Percentiles rank a stretch among this genome's conserved stretches.
These are phyloP conservation scores for Beauveria sp. DNA, from an alignment of 2,329 filamentous ascomycete species.

Conservation along the genomic window DNA sequence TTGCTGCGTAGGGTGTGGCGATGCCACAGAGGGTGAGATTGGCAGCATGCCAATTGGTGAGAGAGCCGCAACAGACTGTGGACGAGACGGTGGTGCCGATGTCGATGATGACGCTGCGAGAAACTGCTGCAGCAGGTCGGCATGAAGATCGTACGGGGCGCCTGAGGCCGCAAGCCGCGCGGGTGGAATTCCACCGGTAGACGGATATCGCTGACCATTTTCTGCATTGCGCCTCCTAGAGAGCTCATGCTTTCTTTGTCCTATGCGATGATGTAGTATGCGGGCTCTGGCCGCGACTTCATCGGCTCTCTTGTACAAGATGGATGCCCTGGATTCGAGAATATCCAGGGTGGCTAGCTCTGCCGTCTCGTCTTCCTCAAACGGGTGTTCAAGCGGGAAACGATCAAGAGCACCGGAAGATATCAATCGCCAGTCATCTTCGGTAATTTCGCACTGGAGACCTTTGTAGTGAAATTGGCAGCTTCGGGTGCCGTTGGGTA, in stretches of 20 bases:
- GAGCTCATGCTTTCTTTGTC: slow-evolving; percentile 25
- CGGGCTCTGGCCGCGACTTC: slow-evolving; percentile 56
- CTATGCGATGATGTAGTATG: slow-evolving; percentile 71
- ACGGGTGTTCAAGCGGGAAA: slow-evolving; percentile 67
- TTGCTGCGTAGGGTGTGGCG: slow-evolving; percentile 16
- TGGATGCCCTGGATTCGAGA: slow-evolving; percentile 66
- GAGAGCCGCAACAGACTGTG: slow-evolving; percentile 21
- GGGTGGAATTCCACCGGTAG: slow-evolving; percentile 20
- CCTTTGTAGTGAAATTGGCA: slow-evolving; percentile 81
- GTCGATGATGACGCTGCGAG: slow-evolving; percentile 14
- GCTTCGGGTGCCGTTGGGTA: slow-evolving; percentile 59
- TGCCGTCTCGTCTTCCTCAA: slow-evolving; percentile 79
- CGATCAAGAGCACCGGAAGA: slow-evolving; percentile 76
- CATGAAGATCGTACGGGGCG: slow-evolving; percentile 40
- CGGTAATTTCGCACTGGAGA: slow-evolving; percentile 72
- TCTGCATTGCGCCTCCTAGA: slow-evolving; percentile 20
- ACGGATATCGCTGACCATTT: slow-evolving; percentile 26
- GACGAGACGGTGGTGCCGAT: slow-evolving; percentile 18
- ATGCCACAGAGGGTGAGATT: slow-evolving; percentile 20
- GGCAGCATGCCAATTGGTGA: slow-evolving; percentile 18
- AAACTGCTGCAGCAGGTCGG: slow-evolving; percentile 50
- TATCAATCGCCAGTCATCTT: slow-evolving; percentile 82
- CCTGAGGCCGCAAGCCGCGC: slow-evolving; percentile 18
- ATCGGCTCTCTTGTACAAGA: slow-evolving; percentile 74
- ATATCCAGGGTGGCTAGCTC: slow-evolving; percentile 80